These are phyloP conservation scores for Brassica nigra DNA, from an alignment of 345 rosid genomes.

Conservation along the genomic window DNA sequence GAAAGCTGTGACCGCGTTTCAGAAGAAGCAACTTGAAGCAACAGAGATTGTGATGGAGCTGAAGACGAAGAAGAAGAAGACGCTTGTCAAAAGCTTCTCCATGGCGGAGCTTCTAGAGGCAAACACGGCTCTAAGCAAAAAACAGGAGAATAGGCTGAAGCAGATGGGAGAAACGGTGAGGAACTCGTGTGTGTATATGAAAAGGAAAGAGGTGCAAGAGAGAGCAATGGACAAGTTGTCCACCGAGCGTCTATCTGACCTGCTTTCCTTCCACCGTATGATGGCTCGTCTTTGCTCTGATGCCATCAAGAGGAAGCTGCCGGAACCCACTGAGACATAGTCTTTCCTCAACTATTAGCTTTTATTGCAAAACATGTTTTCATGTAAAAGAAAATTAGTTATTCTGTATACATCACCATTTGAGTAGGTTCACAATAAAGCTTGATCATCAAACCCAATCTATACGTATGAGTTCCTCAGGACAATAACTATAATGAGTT, in stretches of 20 bases:
- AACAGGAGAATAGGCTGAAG: conserved; percentile 64
- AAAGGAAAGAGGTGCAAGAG: conserved; percentile 51
- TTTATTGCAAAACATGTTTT: conserved; percentile 30
- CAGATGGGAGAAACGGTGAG: conserved; percentile 78
- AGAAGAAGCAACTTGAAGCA: conserved; percentile 38
- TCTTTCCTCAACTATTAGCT: conserved; percentile 26
- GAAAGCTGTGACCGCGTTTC: conserved; percentile 56
- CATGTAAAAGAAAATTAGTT: background rate
- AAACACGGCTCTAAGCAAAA: conserved; percentile 52
- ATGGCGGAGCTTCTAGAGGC: conserved; percentile 54
- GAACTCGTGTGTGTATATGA: conserved; percentile 49
- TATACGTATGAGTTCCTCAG: conserved; percentile 2
- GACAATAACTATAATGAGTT: conserved; percentile 1
- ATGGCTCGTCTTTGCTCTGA: conserved; percentile 60
- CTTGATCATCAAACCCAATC: background rate
- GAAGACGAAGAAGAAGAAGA: conserved; percentile 22
- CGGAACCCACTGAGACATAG: conserved; percentile 9
- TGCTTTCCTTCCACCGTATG: conserved; percentile 52
- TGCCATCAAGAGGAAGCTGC: conserved; percentile 49
- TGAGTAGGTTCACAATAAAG: background rate
- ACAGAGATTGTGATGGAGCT: conserved; percentile 45
- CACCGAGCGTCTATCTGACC: conserved; percentile 45
- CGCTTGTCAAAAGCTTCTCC: conserved; percentile 50
- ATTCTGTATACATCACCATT: conserved; percentile 5
- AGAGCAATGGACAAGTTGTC: conserved; percentile 57